These are phyloP conservation scores for Mangifera indica DNA, from an alignment of 345 rosid species.

Conservation along the genomic window DNA sequence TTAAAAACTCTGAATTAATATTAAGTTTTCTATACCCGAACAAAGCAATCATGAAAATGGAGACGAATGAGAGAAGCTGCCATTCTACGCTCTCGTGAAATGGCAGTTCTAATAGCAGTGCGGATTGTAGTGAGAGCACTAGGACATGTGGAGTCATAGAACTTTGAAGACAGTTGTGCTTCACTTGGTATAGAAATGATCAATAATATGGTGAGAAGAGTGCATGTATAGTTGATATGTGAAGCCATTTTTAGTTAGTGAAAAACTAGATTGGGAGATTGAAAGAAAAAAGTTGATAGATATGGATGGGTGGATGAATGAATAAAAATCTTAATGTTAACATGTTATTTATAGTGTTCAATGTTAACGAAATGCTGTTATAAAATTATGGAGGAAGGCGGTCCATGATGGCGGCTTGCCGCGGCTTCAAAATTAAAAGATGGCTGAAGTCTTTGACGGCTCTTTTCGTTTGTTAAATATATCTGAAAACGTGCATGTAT, in stretches of 20 bases:
- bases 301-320: not conserved
- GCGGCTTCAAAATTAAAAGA: not conserved
- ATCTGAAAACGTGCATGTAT: too few relatives aligned
- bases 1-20: too few relatives aligned
- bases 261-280: not conserved
- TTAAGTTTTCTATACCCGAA: not conserved
- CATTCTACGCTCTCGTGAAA: constrained; percentile 45
- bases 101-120: constrained; percentile 8
- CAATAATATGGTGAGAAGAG: not conserved
- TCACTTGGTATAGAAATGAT: constrained; percentile 5
- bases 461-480: too few relatives aligned
- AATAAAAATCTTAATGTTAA: too few relatives aligned
- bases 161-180: constrained; percentile 49
- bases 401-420: not conserved
- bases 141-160: constrained; percentile 50
- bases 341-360: not conserved
- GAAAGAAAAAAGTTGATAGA: not conserved
- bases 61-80: constrained; percentile 54
- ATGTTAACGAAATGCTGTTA: not conserved
- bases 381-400: too few relatives aligned
- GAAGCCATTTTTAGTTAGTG: not conserved
- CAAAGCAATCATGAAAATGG: constrained; percentile 63
- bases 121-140: constrained; percentile 45
- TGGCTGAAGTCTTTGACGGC: not conserved
- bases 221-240: too few relatives aligned